phyloP scores from a whole-genome alignment of 306 rosid species.

The Glycine soja region DNA sequence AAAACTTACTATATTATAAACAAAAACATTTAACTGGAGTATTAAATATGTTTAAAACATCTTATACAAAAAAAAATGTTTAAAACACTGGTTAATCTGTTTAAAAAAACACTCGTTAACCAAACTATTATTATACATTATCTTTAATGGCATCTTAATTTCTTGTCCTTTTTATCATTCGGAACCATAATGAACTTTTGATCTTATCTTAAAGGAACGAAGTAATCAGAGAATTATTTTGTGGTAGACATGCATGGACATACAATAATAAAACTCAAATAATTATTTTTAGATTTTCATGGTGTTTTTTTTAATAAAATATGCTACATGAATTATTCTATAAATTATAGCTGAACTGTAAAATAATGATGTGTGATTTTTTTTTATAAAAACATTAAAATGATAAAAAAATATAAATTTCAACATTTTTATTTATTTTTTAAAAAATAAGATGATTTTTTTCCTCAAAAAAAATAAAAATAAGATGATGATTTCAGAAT shows the following conservation, averaged over 20 bases:
- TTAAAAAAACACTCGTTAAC: background rate
- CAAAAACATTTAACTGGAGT: background rate
- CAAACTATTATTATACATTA: constrained; percentile 1
- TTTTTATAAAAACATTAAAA: background rate
- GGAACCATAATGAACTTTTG: background rate
- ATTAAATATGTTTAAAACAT: background rate
- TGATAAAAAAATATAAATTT: background rate
- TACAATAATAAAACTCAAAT: background rate
- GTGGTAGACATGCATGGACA: background rate
- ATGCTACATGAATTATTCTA: background rate
- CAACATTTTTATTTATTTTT: no score
- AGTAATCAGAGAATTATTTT: background rate
- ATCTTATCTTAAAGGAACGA: background rate
- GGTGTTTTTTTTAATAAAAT: background rate
- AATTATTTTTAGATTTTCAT: background rate
- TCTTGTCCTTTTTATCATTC: background rate
- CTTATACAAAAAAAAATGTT: no score
- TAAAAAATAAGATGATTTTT: no score
- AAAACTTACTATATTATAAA: background rate
- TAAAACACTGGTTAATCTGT: no score
- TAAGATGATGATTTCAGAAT: background rate
- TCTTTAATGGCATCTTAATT: background rate
- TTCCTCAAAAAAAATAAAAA: background rate
- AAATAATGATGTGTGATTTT: background rate
- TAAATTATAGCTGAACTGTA: background rate